Evolutionary conservation across 768 basidiomycete genomes (phyloP).

Genomic region (Leccinum longicurvipes): DNA sequence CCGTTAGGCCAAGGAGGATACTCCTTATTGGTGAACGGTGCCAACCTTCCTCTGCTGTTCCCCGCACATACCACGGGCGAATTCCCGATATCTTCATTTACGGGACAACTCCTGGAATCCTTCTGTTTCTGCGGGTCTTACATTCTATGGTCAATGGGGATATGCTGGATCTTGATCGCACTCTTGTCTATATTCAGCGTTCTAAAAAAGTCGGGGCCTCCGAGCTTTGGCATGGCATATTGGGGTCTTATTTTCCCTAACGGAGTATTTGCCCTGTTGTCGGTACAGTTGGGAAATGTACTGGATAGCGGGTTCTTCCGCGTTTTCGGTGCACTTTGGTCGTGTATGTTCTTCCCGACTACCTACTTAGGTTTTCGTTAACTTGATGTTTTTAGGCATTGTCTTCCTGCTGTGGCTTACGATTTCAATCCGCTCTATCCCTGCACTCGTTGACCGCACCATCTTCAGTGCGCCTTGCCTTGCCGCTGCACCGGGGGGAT

Average conservation of each 20-base stretch:
- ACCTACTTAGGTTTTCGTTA: not conserved
- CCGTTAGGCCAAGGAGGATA: slow-evolving; percentile 53
- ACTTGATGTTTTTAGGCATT: slow-evolving; percentile 28
- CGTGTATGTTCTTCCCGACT: slow-evolving; percentile 34
- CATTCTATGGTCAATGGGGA: slow-evolving; percentile 53
- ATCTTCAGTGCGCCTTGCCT: slow-evolving; percentile 48
- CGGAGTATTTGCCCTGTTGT: slow-evolving; percentile 48
- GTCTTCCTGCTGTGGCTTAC: slow-evolving; percentile 42
- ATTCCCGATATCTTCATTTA: slow-evolving; percentile 32
- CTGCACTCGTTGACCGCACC: slow-evolving; percentile 43
- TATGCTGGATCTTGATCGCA: slow-evolving; percentile 48
- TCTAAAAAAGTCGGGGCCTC: slow-evolving; percentile 24
- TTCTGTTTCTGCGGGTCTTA: slow-evolving; percentile 46
- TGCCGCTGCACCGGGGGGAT: slow-evolving; percentile 16
- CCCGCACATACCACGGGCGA: slow-evolving; percentile 28
- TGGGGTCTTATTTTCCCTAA: slow-evolving; percentile 60
- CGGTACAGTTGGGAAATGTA: slow-evolving; percentile 46
- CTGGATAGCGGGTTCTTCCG: slow-evolving; percentile 51
- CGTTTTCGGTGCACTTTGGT: slow-evolving; percentile 52
- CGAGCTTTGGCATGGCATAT: slow-evolving; percentile 46
- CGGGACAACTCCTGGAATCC: slow-evolving; percentile 42
- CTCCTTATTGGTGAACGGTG: slow-evolving; percentile 41
- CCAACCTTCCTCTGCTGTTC: slow-evolving; percentile 34
- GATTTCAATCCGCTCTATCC: slow-evolving; percentile 41
- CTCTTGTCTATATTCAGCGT: slow-evolving; percentile 38